A percentile compares a stretch with the other conserved stretches of the same genome.
Evolutionary conservation across 1,284 basidiomycete genomes (phyloP).

Genomic region (Ganoderma multipileum): DNA sequence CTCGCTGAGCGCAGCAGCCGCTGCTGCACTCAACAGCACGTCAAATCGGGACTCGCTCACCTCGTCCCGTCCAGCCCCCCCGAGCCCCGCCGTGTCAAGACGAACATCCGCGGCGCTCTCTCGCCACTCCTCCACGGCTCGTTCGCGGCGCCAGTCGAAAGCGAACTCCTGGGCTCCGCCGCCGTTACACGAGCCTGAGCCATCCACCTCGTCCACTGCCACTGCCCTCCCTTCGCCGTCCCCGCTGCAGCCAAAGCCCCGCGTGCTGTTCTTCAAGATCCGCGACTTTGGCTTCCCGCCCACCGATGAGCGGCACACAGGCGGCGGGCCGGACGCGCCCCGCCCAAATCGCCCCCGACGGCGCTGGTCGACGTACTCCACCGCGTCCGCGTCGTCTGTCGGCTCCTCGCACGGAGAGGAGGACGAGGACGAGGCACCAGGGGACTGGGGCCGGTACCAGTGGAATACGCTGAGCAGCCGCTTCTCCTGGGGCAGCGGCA

Average conservation of each 20-base stretch:
- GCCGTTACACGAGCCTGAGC: conserved; percentile 30
- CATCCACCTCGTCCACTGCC: conserved; percentile 35
- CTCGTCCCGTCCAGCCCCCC: conserved; percentile 68
- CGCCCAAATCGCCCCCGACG: conserved; percentile 53
- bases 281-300: conserved; percentile 67
- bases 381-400: conserved; percentile 38
- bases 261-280: conserved; percentile 53
- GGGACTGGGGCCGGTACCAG: conserved; percentile 50
- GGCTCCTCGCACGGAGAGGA: conserved; percentile 29
- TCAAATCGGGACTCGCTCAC: conserved; percentile 47
- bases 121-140: conserved; percentile 40
- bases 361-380: conserved; percentile 40
- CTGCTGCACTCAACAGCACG: conserved; percentile 20
- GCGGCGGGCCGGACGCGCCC: conserved; percentile 60
- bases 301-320: conserved; percentile 60
- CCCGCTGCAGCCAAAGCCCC: conserved; percentile 27
- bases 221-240: conserved; percentile 25
- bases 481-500: conserved; percentile 31
- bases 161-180: conserved; percentile 30
- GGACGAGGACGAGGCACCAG: conserved; percentile 37
- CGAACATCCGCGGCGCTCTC: conserved; percentile 55
- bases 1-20: conserved; percentile 28
- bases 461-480: conserved; percentile 50
- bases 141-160: conserved; percentile 38
- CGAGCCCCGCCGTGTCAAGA: conserved; percentile 66